Percentiles rank a stretch among this genome's conserved stretches.
Evolutionary conservation across 2,329 filamentous ascomycete species (phyloP).

Genomic region (Lachnellula willkommii): DNA sequence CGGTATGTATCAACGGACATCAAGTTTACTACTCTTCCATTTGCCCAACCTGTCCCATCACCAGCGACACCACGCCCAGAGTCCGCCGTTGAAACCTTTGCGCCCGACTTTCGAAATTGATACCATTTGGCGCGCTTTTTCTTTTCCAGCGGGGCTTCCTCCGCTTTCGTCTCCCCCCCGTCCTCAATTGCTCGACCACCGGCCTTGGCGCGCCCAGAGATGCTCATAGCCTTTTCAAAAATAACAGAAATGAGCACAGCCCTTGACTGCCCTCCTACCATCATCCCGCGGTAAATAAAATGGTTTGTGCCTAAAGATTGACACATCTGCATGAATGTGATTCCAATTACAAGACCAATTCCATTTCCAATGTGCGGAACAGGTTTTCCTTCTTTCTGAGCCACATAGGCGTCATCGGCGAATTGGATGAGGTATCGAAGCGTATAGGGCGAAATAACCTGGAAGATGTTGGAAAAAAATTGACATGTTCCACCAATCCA

Average conservation of each 20-base stretch:
- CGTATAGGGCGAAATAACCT: constrained; percentile 79
- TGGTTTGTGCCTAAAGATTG: constrained; percentile 82
- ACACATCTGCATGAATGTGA: constrained; percentile 77
- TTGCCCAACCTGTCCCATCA: constrained; percentile 81
- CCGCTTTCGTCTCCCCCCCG: constrained; percentile 37
- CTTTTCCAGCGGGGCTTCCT: constrained; percentile 39
- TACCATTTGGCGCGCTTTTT: constrained; percentile 34
- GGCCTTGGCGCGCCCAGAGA: constrained; percentile 82
- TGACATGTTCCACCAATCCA: constrained; percentile 76
- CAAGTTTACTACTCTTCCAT: constrained; percentile 83
- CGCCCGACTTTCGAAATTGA: constrained; percentile 34
- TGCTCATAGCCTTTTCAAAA: constrained; percentile 86
- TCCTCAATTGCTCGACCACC: constrained; percentile 56
- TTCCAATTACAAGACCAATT: constrained; percentile 76
- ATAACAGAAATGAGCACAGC: constrained; percentile 79
- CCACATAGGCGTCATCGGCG: constrained; percentile 71
- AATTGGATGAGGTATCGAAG: constrained; percentile 84
- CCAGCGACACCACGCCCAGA: constrained; percentile 48
- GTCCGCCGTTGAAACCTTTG: constrained; percentile 34
- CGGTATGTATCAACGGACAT: constrained; percentile 97
- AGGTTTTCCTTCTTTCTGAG: constrained; percentile 44
- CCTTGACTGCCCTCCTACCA: constrained; percentile 78
- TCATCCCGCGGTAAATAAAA: constrained; percentile 89
- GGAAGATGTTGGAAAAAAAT: constrained; percentile 64
- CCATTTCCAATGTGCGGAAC: constrained; percentile 68